Evolutionary conservation across 148 eudicot species (phyloP).

Genomic region (Cornus controversa): DNA sequence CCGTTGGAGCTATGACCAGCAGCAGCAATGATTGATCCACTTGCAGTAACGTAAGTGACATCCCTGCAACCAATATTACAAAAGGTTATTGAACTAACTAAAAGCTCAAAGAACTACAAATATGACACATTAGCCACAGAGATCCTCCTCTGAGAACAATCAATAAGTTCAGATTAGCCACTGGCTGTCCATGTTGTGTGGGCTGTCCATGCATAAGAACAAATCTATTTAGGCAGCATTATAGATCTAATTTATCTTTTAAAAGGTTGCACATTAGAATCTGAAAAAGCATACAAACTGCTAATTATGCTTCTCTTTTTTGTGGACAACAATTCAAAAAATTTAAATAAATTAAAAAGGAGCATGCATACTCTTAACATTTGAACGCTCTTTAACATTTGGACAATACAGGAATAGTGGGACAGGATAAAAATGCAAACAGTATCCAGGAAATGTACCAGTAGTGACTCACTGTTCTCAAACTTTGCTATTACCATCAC

Average conservation of each 20-base stretch:
- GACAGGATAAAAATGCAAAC: no score
- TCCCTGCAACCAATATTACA: constrained; percentile 56
- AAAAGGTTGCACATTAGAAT: not conserved
- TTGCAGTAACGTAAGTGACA: constrained; percentile 80
- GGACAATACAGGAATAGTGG: not conserved
- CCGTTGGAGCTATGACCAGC: constrained; percentile 89
- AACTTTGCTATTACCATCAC: not conserved
- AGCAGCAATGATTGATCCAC: constrained; percentile 93
- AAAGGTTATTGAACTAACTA: constrained; percentile 6
- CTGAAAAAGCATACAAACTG: not conserved
- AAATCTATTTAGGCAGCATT: not conserved
- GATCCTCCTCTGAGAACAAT: not conserved
- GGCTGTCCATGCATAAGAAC: not conserved
- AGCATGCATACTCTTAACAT: no score
- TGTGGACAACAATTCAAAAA: not conserved
- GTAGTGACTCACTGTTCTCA: not conserved
- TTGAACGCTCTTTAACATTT: not conserved
- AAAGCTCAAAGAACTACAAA: not conserved
- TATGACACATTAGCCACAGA: not conserved
- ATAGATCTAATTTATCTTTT: not conserved
- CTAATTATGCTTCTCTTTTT: not conserved
- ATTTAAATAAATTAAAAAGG: no score
- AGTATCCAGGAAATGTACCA: not conserved
- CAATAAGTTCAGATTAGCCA: not conserved
- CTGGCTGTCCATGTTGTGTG: not conserved